These are phyloP conservation scores for Pueraria montana DNA, from an alignment of 306 rosid genomes.

Conservation along the genomic window DNA sequence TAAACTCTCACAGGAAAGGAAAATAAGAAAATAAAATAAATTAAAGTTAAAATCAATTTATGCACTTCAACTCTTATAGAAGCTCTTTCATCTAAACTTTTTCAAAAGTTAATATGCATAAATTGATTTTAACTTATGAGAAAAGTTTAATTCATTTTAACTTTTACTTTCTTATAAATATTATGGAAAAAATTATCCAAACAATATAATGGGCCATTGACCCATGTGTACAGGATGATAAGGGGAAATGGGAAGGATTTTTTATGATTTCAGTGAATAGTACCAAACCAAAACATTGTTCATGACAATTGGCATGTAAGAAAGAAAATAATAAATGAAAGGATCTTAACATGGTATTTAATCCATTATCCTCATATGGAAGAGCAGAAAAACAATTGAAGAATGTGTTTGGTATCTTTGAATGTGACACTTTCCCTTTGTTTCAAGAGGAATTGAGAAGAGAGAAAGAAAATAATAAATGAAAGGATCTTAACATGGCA, in stretches of 20 bases:
- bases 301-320: no score
- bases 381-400: constrained; percentile 1
- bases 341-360: neutral
- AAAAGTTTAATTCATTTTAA: no score
- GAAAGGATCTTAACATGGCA: neutral
- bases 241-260: neutral
- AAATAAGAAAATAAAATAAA: neutral
- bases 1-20: neutral
- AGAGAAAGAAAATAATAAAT: no score
- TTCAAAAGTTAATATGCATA: neutral
- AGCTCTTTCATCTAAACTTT: neutral
- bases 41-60: neutral
- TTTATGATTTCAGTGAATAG: neutral
- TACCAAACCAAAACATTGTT: no score
- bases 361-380: neutral
- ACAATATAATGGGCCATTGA: neutral
- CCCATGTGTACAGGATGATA: neutral
- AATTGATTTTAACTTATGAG: no score
- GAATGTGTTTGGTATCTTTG: constrained; percentile 18
- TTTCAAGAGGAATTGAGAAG: no score
- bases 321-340: constrained; percentile 18
- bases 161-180: neutral
- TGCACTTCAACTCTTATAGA: neutral
- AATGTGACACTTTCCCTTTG: constrained; percentile 20
- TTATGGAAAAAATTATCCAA: neutral